Conservation (phyloP, 345 rosid genomes). For the Aquilaria yunnanensis region DNA sequence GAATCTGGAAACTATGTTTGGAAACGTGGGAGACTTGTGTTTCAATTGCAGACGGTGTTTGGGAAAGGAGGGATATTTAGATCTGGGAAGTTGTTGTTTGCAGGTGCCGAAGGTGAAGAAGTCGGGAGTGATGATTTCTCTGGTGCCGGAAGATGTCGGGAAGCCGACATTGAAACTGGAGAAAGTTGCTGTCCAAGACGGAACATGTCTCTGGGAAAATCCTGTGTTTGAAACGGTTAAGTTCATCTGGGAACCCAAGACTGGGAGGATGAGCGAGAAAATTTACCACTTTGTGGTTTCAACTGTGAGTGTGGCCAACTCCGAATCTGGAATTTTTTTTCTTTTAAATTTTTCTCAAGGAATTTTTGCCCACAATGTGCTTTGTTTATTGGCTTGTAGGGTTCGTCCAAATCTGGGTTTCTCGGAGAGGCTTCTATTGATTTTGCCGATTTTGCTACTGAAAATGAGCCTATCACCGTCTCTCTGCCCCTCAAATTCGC, state of each 20-base stretch:
- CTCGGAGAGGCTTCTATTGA: conserved; percentile 94
- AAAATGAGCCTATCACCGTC: conserved; percentile 56
- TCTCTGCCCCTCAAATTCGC: conserved; percentile 90
- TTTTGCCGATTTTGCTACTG: conserved; percentile 73
- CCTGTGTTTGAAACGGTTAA: conserved; percentile 77
- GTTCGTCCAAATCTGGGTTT: conserved; percentile 70
- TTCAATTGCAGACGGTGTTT: not conserved
- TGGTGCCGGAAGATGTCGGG: conserved; percentile 93
- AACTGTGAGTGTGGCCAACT: conserved; percentile 35
- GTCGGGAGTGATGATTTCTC: conserved; percentile 62
- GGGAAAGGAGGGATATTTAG: not conserved
- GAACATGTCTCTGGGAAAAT: conserved; percentile 82
- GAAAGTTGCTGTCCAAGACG: conserved; percentile 63
- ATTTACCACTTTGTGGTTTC: conserved; percentile 84
- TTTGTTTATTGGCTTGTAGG: conserved; percentile 37
- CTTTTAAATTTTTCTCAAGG: conserved; percentile 1
- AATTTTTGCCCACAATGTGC: not conserved
- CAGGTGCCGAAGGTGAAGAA: conserved; percentile 89
- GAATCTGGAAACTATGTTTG: conserved; percentile 3
- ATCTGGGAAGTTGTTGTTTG: conserved; percentile 21
- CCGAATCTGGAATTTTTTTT: not conserved
- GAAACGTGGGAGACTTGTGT: not conserved
- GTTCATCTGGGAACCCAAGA: conserved; percentile 51
- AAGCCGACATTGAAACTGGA: conserved; percentile 74
- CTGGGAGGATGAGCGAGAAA: conserved; percentile 72